Percentiles rank a stretch among this genome's conserved stretches.
phyloP scores from a whole-genome alignment of 2,329 filamentous ascomycete species.

The Aspergillus japonicus region DNA sequence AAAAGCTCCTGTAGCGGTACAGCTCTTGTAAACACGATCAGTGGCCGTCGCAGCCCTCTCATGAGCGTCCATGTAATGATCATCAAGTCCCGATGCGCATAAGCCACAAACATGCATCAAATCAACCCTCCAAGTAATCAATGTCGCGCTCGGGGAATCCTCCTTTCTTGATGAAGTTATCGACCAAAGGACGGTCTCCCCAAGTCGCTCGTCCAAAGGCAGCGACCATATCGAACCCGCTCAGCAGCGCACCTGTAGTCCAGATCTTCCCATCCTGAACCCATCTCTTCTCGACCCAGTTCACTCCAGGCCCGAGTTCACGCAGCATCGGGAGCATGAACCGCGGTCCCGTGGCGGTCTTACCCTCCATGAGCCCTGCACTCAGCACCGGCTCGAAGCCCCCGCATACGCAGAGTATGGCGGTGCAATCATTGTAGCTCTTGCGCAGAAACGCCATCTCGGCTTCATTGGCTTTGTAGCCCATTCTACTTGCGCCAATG shows the following conservation, averaged over 20 bases:
- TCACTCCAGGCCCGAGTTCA: not conserved
- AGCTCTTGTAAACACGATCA: no score
- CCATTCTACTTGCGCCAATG: not conserved
- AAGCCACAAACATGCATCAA: no score
- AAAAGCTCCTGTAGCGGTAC: no score
- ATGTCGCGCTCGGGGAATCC: not conserved
- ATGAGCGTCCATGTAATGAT: no score
- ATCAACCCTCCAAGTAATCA: not conserved
- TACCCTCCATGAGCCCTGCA: not conserved
- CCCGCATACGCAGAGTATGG: not conserved
- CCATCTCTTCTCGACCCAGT: slow-evolving; percentile 9
- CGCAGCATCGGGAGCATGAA: not conserved
- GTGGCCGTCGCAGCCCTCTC: no score
- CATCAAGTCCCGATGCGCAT: no score
- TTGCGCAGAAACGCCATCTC: not conserved
- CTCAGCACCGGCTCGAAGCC: not conserved
- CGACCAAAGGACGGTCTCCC: not conserved
- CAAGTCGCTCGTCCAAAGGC: not conserved
- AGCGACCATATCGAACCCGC: slow-evolving; percentile 5
- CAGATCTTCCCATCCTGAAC: slow-evolving; percentile 3
- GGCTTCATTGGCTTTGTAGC: not conserved
- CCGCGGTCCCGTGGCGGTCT: not conserved
- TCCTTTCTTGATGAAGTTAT: not conserved
- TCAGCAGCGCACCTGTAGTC: slow-evolving; percentile 6
- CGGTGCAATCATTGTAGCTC: not conserved